A percentile compares a stretch with the other conserved stretches of the same genome.
phyloP scores from a whole-genome alignment of 352 stramenopile species.

The Globisporangium apiculatum region DNA sequence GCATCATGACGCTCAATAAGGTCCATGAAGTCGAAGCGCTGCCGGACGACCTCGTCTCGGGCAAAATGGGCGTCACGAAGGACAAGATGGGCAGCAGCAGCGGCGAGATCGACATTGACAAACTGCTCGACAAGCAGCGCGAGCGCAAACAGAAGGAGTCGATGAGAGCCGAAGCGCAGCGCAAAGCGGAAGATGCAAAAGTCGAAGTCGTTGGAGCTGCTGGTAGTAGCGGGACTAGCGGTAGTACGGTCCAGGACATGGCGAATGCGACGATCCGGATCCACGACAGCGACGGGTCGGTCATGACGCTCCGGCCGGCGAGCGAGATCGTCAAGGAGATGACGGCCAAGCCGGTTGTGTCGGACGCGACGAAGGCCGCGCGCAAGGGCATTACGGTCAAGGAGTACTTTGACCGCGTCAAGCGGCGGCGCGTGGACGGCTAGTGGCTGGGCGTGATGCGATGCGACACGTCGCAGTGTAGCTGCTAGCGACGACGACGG shows the following conservation, averaged over 20 bases:
- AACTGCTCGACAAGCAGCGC: constrained; percentile 61
- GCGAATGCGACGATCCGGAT: constrained; percentile 74
- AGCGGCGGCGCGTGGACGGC: constrained; percentile 38
- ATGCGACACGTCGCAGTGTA: too few relatives aligned
- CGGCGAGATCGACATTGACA: constrained; percentile 72
- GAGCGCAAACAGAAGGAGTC: constrained; percentile 44
- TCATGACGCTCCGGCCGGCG: constrained; percentile 73
- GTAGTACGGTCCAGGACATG: constrained; percentile 57
- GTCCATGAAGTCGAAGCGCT: constrained; percentile 75
- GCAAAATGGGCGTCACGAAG: constrained; percentile 27
- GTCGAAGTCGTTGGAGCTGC: constrained; percentile 50
- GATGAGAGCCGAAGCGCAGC: constrained; percentile 22
- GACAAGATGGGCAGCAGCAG: constrained; percentile 19
- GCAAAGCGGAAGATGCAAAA: constrained; percentile 24
- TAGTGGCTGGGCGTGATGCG: too few relatives aligned
- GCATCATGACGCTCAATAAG: constrained; percentile 84
- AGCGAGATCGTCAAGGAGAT: constrained; percentile 78
- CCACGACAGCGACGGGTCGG: constrained; percentile 77
- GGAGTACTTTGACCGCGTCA: constrained; percentile 84
- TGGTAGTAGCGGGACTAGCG: constrained; percentile 22
- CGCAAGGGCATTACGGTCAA: constrained; percentile 80
- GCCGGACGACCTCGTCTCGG: constrained; percentile 62
- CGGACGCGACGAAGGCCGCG: constrained; percentile 55
- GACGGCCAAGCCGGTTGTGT: constrained; percentile 54
- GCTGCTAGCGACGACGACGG: neutral